Base-by-base conservation (phyloP, 1,139 yeast genomes). In the Hansenula lynferdii region DNA sequence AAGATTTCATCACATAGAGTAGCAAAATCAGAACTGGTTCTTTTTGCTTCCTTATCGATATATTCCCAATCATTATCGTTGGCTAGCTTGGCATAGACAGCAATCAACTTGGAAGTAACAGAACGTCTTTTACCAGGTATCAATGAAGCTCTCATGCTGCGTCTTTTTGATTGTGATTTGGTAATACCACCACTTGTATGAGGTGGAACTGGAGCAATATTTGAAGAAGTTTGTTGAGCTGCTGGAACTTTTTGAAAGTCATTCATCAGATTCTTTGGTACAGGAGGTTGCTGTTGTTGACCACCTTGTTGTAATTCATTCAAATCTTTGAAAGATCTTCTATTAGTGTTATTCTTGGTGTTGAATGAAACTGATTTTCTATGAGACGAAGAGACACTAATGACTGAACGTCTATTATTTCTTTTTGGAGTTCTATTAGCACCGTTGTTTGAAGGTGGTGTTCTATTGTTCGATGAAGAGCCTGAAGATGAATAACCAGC, bases 1-100 rank as follows among this genome's bases (percentile, higher is more conserved):
- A 83, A 83, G 43, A 83, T 77, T 57, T 77, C 80, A 61, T 83
- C 90, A 67, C 87, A 81, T 35, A 83, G 65, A 5, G 83, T 73
- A 10, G 89, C 92, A 65, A 83, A 83, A 41, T 85, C 84, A 11
- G 86, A 80, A 27, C 86, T 78, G 2, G 89, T 80, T 61, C 92
- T 71, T 61, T 77, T 81, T 14, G 87, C 79, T 57, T 79, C 86
- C 51, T 76, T 78, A 50, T 81, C 85, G 64, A 81, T 75, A 50
- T 76, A 76, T 52, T 79, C 84, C 80, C 86, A 77, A 43, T 78
- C 84, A 35, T 75, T 69, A 44, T 80, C 86, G 32, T 41, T 48
- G 2, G 85, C 71, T 45, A 82, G 64, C 55, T 78, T 80, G 24
- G 90, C 85, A 56, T 83, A 83, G 0, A 86, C 77, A 1, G 87